Conservation (phyloP, 345 rosid species). For the Arabis alpina region DNA sequence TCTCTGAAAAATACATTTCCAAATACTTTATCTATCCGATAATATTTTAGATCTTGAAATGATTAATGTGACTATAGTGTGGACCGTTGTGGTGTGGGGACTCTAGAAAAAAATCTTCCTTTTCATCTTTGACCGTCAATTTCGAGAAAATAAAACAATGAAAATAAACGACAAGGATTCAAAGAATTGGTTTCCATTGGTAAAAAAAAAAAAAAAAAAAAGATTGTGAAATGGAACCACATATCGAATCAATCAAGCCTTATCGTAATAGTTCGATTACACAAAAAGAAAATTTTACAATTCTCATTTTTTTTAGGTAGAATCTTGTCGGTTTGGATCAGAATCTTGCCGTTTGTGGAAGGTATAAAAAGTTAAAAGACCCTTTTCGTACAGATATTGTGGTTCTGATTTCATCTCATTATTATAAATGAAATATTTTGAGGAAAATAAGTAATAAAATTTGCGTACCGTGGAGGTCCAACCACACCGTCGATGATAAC, state of each 20-base stretch:
- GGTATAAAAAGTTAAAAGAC: conserved; percentile 29
- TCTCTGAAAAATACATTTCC: conserved; percentile 49
- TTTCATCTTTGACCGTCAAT: conserved; percentile 28
- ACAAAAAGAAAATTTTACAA: not conserved
- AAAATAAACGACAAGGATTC: not conserved
- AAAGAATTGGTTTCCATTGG: conserved; percentile 2
- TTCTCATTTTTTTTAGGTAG: conserved; percentile 9
- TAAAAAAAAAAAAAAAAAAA: not conserved
- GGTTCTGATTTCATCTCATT: conserved; percentile 27
- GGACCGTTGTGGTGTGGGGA: conserved; percentile 35
- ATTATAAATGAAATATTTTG: not conserved
- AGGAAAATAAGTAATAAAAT: not conserved
- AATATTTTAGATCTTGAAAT: conserved; percentile 1
- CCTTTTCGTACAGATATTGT: conserved; percentile 22
- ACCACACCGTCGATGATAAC: conserved; percentile 80
- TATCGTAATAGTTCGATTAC: not conserved
- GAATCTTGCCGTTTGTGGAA: conserved; percentile 45
- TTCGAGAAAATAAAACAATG: not conserved
- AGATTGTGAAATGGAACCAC: conserved; percentile 11
- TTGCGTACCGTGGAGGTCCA: conserved; percentile 68
- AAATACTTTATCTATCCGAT: not conserved
- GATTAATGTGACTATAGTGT: conserved; percentile 14
- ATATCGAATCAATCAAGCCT: not conserved
- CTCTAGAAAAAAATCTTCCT: conserved; percentile 2
- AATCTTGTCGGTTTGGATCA: conserved; percentile 34